phyloP scores from a whole-genome alignment of 169 alveolate genomes.

The Ichthyophthirius multifiliis region DNA sequence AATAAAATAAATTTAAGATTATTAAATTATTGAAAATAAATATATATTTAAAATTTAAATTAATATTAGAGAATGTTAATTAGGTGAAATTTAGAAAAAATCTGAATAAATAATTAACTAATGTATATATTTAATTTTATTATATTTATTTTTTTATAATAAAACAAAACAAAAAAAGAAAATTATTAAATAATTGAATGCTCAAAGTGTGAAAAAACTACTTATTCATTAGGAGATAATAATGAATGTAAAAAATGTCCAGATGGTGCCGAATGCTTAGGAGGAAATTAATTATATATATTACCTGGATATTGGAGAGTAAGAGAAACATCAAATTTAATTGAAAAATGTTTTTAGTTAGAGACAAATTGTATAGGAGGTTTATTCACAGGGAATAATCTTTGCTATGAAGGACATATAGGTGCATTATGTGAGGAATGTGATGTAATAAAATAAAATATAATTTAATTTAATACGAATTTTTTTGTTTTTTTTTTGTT shows the following conservation, averaged over 20 bases:
- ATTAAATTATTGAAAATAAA: neutral
- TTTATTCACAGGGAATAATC: neutral
- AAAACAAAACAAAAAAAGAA: no score
- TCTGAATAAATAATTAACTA: no score
- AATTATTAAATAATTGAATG: neutral
- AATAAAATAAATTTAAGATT: neutral
- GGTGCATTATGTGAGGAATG: slow-evolving; percentile 35
- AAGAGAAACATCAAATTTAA: neutral
- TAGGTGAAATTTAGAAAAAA: neutral
- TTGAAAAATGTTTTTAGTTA: neutral
- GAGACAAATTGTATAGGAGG: slow-evolving; percentile 4
- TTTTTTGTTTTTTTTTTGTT: no score
- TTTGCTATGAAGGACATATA: neutral
- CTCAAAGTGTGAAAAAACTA: neutral
- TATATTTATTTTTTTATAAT: no score
- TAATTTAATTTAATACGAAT: neutral
- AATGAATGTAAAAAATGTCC: neutral
- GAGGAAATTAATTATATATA: neutral
- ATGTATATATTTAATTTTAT: no score
- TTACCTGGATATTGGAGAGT: slow-evolving; percentile 12
- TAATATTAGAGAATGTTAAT: neutral
- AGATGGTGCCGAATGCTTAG: neutral
- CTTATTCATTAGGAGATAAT: neutral
- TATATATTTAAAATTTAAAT: neutral
- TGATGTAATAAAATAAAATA: neutral